Percentiles rank a stretch among this genome's conserved stretches.
These are phyloP conservation scores for Rhizopus sp. DNA, from an alignment of 371 early-diverging fungal genomes.

Conservation along the genomic window DNA sequence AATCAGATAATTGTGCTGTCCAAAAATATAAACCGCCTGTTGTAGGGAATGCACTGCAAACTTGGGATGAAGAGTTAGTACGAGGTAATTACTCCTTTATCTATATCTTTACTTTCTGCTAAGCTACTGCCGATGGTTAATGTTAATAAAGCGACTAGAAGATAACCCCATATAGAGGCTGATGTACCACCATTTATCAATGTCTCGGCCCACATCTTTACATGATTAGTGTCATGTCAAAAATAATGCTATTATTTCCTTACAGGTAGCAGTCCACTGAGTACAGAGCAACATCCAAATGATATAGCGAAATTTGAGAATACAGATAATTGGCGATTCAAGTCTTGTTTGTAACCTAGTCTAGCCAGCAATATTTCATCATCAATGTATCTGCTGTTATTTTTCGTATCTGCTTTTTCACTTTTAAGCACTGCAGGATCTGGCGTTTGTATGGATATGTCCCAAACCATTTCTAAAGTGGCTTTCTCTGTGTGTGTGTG, in stretches of 20 bases:
- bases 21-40: conserved; percentile 36
- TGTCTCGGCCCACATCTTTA: conserved; percentile 34
- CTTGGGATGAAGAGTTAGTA: conserved; percentile 6
- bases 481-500: too few relatives aligned
- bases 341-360: conserved; percentile 29
- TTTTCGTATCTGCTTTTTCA: conserved; percentile 4
- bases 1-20: conserved; percentile 32
- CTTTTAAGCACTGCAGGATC: conserved; percentile 8
- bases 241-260: conserved; percentile 10
- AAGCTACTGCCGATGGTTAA: conserved; percentile 57
- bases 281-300: conserved; percentile 55
- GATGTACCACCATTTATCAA: conserved; percentile 62
- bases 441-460: background rate
- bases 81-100: background rate
- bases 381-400: conserved; percentile 7
- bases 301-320: conserved; percentile 52
- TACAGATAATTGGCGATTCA: conserved; percentile 24
- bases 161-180: conserved; percentile 66
- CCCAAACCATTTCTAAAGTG: too few relatives aligned
- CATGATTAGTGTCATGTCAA: background rate
- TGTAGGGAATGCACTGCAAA: conserved; percentile 36
- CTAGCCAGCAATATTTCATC: conserved; percentile 31
- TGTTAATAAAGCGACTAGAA: conserved; percentile 55
- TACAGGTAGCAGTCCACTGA: conserved; percentile 52
- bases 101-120: conserved; percentile 52